A percentile compares a stretch with the other conserved stretches of the same genome.
phyloP scores from a whole-genome alignment of 1,139 yeast species.

The Blastobotrys arbuscula region DNA sequence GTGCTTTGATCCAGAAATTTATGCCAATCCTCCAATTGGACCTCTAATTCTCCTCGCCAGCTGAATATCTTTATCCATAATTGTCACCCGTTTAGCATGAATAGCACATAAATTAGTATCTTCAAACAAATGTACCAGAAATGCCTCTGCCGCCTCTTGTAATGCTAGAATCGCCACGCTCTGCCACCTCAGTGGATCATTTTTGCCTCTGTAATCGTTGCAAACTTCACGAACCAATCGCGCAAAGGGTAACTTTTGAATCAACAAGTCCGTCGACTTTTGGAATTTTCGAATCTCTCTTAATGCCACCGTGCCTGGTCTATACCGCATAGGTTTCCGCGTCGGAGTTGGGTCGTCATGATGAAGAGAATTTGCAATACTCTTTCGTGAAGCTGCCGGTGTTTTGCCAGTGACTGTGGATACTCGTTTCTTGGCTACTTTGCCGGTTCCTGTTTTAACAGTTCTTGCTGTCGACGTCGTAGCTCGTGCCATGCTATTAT shows the following conservation, averaged over 20 bases:
- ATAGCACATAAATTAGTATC: slow-evolving; percentile 88
- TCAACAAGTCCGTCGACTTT: slow-evolving; percentile 65
- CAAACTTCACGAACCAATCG: slow-evolving; percentile 78
- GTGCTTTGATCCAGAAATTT: neutral
- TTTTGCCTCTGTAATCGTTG: slow-evolving; percentile 47
- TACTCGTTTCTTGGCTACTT: slow-evolving; percentile 11
- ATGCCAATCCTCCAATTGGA: slow-evolving; percentile 22
- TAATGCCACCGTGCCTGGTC: slow-evolving; percentile 71
- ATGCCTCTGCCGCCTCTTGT: slow-evolving; percentile 93
- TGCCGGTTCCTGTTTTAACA: slow-evolving; percentile 13
- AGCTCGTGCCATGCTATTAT: slow-evolving; percentile 11
- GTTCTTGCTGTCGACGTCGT: slow-evolving; percentile 7
- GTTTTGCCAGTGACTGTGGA: neutral
- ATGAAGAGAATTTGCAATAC: neutral
- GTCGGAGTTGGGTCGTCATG: slow-evolving; percentile 15
- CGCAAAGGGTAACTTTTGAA: slow-evolving; percentile 88
- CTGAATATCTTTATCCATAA: slow-evolving; percentile 90
- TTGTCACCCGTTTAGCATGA: slow-evolving; percentile 90
- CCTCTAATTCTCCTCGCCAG: slow-evolving; percentile 88
- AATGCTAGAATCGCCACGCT: slow-evolving; percentile 80
- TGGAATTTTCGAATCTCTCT: slow-evolving; percentile 78
- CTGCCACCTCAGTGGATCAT: slow-evolving; percentile 74
- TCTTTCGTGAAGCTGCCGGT: neutral
- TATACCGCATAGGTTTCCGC: slow-evolving; percentile 46
- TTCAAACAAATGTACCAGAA: slow-evolving; percentile 75